A percentile compares a stretch with the other conserved stretches of the same genome.
phyloP scores from a whole-genome alignment of 495 filamentous ascomycete genomes.

The Lichina pygmaea region DNA sequence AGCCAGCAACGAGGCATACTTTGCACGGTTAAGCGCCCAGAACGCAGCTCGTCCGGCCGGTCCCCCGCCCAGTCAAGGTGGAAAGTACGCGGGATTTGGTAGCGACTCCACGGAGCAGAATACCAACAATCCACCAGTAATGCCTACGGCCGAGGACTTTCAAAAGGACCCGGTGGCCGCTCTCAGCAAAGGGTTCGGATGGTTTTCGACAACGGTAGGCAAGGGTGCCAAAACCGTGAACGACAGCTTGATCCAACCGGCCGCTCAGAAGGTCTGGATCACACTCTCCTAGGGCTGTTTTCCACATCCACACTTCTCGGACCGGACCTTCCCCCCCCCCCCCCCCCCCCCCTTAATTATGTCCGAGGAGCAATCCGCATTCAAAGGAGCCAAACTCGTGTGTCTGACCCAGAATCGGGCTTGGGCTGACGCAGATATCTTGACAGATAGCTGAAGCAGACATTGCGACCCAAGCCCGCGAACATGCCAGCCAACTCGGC shows the following conservation, averaged over 20 bases:
- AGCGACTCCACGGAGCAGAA: conserved; percentile 23
- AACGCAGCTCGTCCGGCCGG: conserved; percentile 52
- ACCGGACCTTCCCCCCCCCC: too few relatives aligned
- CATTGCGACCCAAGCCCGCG: conserved; percentile 52
- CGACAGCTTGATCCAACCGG: conserved; percentile 70
- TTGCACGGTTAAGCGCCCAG: conserved; percentile 51
- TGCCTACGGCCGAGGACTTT: conserved; percentile 54
- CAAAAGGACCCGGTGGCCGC: conserved; percentile 77
- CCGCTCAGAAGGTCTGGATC: conserved; percentile 46
- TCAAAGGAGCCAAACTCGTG: background rate
- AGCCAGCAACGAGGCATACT: conserved; percentile 63
- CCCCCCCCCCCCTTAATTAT: background rate
- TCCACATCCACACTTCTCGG: background rate
- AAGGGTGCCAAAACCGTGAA: conserved; percentile 77
- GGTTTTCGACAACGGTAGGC: conserved; percentile 65
- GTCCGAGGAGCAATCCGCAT: background rate
- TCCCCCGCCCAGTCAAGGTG: conserved; percentile 65
- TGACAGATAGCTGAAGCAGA: conserved; percentile 61
- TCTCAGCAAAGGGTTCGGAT: conserved; percentile 76
- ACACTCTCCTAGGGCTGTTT: background rate
- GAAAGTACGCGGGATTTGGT: conserved; percentile 80
- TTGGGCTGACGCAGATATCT: too few relatives aligned
- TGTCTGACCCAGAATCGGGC: background rate
- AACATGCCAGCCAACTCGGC: conserved; percentile 37
- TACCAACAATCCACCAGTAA: background rate